A percentile compares a stretch with the other conserved stretches of the same genome.
phyloP scores from a whole-genome alignment of 257 asterid genomes.

The Capsicum pubescens region DNA sequence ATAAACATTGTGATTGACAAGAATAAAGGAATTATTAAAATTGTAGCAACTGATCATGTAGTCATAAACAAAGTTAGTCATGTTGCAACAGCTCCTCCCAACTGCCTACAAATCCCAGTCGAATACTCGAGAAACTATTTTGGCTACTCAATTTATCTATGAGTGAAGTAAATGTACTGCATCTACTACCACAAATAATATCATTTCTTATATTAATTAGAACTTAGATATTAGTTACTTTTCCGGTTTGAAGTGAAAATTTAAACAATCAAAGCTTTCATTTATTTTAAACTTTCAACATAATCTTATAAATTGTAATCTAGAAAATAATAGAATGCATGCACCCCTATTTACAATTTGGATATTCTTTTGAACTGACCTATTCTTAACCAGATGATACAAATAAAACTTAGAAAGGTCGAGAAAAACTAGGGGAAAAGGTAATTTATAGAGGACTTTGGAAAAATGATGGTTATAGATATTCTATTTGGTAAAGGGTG shows the following conservation, averaged over 20 bases:
- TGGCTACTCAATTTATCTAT: background rate
- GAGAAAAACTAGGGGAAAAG: background rate
- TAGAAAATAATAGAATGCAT: too few relatives aligned
- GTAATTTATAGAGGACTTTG: too few relatives aligned
- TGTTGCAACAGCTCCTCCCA: constrained; percentile 2
- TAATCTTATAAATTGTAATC: too few relatives aligned
- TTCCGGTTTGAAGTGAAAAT: background rate
- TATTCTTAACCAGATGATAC: too few relatives aligned
- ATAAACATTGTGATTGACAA: background rate
- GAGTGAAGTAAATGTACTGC: too few relatives aligned
- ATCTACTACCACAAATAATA: background rate
- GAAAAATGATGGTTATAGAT: too few relatives aligned
- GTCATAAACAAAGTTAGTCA: background rate
- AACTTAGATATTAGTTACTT: background rate
- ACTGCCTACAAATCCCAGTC: constrained; percentile 23
- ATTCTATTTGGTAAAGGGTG: too few relatives aligned
- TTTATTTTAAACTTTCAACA: too few relatives aligned
- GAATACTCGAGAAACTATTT: background rate
- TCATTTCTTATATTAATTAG: too few relatives aligned
- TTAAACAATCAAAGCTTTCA: too few relatives aligned
- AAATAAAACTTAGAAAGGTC: background rate
- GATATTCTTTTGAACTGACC: too few relatives aligned
- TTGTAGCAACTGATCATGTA: background rate
- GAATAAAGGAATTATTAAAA: background rate
- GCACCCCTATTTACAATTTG: background rate